Evolutionary conservation across 2,329 filamentous ascomycete genomes (phyloP).

Genomic region (Fusarium pseudograminearum): DNA sequence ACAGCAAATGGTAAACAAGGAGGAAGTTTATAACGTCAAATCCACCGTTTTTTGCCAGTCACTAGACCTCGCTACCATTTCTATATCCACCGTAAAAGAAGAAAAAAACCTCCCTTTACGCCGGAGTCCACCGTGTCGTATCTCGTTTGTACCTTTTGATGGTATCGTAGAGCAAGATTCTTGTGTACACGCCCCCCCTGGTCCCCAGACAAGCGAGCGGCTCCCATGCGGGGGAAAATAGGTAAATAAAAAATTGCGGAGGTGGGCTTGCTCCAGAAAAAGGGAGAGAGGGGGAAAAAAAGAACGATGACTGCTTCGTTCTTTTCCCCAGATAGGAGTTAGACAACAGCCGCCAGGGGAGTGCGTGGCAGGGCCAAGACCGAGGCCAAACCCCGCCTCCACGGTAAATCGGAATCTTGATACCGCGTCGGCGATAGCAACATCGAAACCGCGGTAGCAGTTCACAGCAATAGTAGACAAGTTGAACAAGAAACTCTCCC

Average conservation of each 20-base stretch:
- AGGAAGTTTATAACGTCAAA: constrained; percentile 1
- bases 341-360: constrained; percentile 3
- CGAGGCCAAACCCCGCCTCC: constrained; percentile 10
- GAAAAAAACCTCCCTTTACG: constrained; percentile 31
- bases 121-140: constrained; percentile 29
- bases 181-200: constrained; percentile 29
- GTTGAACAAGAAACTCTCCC: constrained; percentile 7
- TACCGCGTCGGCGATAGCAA: constrained; percentile 28
- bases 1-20: constrained; percentile 1
- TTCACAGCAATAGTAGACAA: not conserved
- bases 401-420: constrained; percentile 35
- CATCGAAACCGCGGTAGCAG: constrained; percentile 9
- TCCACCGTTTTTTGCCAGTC: constrained; percentile 4
- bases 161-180: not conserved
- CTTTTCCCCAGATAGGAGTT: constrained; percentile 32
- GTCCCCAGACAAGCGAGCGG: constrained; percentile 39
- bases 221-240: constrained; percentile 42
- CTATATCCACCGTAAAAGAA: constrained; percentile 28
- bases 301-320: constrained; percentile 9
- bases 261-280: constrained; percentile 35
- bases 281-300: constrained; percentile 4
- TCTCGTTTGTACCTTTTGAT: constrained; percentile 4
- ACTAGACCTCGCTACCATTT: constrained; percentile 15
- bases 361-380: constrained; percentile 5
- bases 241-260: constrained; percentile 36